Base-by-base conservation (phyloP, 2,329 filamentous ascomycete species). In the Purpureocillium takamizusanense region DNA sequence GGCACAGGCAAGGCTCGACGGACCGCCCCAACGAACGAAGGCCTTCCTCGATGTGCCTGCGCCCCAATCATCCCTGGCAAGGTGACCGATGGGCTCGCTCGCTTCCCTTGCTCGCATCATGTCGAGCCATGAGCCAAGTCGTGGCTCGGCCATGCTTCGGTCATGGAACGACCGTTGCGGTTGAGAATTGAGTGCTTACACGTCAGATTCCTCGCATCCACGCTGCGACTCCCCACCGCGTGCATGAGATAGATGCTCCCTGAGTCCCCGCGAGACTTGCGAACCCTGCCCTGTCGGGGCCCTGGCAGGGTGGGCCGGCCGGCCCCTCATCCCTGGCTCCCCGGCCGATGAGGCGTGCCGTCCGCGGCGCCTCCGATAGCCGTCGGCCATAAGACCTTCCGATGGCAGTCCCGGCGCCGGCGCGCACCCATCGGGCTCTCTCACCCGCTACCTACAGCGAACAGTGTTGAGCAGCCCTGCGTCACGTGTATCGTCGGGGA, bases 291-390 rank as follows among this genome's bases (percentile, higher is more conserved):
- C n/a, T 25, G 21, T 25, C 21, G 21, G 10, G 21, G 10, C 21
- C 21, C 21, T 10, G 21, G 21, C 21, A 5, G 21, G 21, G 21
- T 3, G 34, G 14, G 9, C 25, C 34, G 18, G 21, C 34, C 34
- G 34, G 34, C 34, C 34, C 34, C 34, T 21, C 16, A 21, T 21
- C 10, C 34, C 34, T n/a, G 16, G 13, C 16, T 36, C 34, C 34
- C 25, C 34, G 34, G 34, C 34, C 34, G 34, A 36, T 36, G 34
- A 30, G 34, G 34, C 27, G 27, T 16, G 9, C 11, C 23, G 7
- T 15, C 23, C 9, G 10, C 32, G 17, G 13, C 9, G 13, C n/a
- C 18, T 23, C 18, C 10, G 16, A 25, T 13, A 8, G 3, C 32
- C 10, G 16, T 13, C 33, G 23, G 23, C 6, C 16, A 10, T 15